phyloP scores from a whole-genome alignment of 2,329 filamentous ascomycete species.

The Fusarium nematophilum region DNA sequence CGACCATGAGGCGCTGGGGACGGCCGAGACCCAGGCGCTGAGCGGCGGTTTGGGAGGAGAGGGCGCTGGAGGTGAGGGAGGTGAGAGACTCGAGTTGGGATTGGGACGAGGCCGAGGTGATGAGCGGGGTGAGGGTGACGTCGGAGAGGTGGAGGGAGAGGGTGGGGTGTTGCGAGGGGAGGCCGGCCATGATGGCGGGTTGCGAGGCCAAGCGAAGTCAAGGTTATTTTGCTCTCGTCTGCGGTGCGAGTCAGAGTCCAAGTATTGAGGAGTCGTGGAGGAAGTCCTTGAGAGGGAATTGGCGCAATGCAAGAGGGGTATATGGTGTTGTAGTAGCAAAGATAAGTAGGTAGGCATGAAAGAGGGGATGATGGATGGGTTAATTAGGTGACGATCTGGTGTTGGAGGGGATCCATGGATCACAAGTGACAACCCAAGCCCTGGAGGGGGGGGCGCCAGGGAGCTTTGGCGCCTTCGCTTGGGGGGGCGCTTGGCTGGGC shows the following conservation, averaged over 20 bases:
- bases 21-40: constrained; percentile 63
- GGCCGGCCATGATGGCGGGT: constrained; percentile 49
- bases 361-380: constrained; percentile 19
- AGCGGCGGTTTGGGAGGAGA: constrained; percentile 64
- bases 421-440: constrained; percentile 21
- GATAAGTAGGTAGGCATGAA: too few species aligned
- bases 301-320: constrained; percentile 9
- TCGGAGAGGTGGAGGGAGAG: constrained; percentile 69
- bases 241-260: background rate
- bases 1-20: constrained; percentile 69
- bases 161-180: constrained; percentile 61
- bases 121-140: constrained; percentile 66
- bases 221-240: constrained; percentile 3
- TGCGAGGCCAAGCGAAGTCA: constrained; percentile 8
- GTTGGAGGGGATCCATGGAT: constrained; percentile 19
- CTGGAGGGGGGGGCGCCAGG: constrained; percentile 14
- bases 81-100: constrained; percentile 63
- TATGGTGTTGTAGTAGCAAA: constrained; percentile 19
- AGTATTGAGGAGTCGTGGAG: background rate
- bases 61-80: constrained; percentile 62
- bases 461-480: constrained; percentile 29
- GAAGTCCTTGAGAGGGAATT: constrained; percentile 4
- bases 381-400: constrained; percentile 33
- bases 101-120: constrained; percentile 62
- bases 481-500: constrained; percentile 17